phyloP scores from a whole-genome alignment of 164 flowering plant species.

The Vitis labrusca region DNA sequence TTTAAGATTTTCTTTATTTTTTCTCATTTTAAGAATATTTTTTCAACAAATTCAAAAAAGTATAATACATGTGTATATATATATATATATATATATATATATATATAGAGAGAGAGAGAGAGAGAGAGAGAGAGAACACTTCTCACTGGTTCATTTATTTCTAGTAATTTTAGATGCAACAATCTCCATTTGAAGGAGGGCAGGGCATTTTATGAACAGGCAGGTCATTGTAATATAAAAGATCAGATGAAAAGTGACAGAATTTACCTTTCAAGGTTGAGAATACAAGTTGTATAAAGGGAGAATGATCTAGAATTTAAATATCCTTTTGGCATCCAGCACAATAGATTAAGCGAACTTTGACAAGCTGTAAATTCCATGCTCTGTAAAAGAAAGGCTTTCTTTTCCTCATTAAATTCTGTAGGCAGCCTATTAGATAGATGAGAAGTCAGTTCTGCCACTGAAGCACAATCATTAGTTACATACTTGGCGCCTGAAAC shows the following conservation, averaged over 20 bases:
- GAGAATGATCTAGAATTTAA: slow-evolving; percentile 39
- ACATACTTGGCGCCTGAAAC: slow-evolving; percentile 14
- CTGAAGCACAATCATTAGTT: slow-evolving; percentile 8
- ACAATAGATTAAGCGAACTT: slow-evolving; percentile 54
- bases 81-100: too few species aligned
- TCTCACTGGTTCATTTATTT: background rate
- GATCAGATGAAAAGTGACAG: background rate
- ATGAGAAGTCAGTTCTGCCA: slow-evolving; percentile 3
- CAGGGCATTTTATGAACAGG: background rate
- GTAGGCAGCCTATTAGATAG: slow-evolving; percentile 11
- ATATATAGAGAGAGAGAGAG: background rate
- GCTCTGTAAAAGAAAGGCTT: background rate
- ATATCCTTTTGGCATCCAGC: slow-evolving; percentile 65
- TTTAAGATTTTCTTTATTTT: too few species aligned
- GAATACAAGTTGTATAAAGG: slow-evolving; percentile 34
- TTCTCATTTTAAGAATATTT: too few species aligned
- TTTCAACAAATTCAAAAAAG: too few species aligned
- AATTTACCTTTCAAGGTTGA: slow-evolving; percentile 80
- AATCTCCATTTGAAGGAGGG: background rate
- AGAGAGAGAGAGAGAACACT: slow-evolving; percentile 1
- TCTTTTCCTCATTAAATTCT: slow-evolving; percentile 6
- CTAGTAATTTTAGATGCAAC: background rate
- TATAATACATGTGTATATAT: too few species aligned
- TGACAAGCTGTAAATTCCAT: slow-evolving; percentile 38
- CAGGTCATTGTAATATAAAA: background rate